These are phyloP conservation scores for Solanum chilense DNA, from an alignment of 257 asterid species.

Conservation along the genomic window DNA sequence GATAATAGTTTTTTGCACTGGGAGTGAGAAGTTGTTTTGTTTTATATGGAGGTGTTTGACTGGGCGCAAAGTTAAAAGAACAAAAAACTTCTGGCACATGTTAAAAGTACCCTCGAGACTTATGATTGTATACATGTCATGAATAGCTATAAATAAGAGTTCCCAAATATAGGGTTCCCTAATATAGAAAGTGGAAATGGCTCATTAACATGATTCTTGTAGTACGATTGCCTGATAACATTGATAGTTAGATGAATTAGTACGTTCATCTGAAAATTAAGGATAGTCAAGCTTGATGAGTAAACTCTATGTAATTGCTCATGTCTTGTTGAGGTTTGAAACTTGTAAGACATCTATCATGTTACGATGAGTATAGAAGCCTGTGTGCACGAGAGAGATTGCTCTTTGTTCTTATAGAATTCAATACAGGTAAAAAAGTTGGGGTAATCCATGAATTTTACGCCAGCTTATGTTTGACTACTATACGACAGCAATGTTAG, in stretches of 20 bases:
- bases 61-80: not conserved
- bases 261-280: not conserved
- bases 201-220: not conserved
- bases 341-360: not conserved
- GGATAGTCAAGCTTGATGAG: not conserved
- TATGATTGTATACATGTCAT: not conserved
- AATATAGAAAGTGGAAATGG: not conserved
- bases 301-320: not conserved
- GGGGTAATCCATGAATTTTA: not conserved
- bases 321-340: not conserved
- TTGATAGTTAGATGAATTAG: not conserved
- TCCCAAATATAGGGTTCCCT: not conserved
- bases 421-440: not conserved
- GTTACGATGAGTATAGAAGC: not conserved
- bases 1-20: not conserved
- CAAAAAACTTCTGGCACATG: not conserved
- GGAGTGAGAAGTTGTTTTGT: not conserved
- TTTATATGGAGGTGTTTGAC: not conserved
- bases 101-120: not conserved
- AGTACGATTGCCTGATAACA: not conserved
- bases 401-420: not conserved
- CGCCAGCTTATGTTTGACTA: not conserved
- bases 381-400: not conserved
- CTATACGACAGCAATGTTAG: not conserved
- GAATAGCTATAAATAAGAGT: not conserved